Percentiles rank a stretch among this genome's conserved stretches.
Evolutionary conservation across 345 rosid species (phyloP).

Genomic region (Adansonia digitata): DNA sequence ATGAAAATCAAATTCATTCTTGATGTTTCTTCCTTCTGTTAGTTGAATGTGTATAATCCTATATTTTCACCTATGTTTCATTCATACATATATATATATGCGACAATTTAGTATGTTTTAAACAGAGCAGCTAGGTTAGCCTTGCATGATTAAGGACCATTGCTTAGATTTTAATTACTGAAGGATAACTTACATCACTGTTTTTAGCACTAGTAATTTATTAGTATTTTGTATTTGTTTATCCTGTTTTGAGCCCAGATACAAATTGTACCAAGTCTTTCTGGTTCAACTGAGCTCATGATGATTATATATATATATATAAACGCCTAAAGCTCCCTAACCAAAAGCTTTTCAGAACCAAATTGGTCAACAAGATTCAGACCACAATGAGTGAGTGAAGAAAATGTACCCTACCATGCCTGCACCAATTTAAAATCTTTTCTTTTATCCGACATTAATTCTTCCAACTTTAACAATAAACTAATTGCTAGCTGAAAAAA

Average conservation of each 20-base stretch:
- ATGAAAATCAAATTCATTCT: neutral
- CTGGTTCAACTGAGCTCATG: neutral
- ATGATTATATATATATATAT: neutral
- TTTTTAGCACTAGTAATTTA: too few relatives aligned
- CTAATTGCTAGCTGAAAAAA: neutral
- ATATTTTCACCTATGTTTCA: too few relatives aligned
- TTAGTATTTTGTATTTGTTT: too few relatives aligned
- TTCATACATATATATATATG: too few relatives aligned
- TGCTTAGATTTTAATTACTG: too few relatives aligned
- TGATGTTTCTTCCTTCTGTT: neutral
- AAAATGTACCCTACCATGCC: neutral
- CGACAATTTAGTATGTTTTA: too few relatives aligned
- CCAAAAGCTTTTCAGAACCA: neutral
- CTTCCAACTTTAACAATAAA: slow-evolving; percentile 13
- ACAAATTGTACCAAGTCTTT: neutral
- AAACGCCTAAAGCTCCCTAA: neutral
- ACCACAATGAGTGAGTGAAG: neutral
- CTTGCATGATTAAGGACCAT: too few relatives aligned
- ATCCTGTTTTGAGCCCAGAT: neutral
- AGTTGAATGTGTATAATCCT: too few relatives aligned
- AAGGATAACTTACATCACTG: too few relatives aligned
- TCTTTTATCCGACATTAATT: slow-evolving; percentile 25
- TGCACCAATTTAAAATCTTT: neutral
- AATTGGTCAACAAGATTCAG: neutral
- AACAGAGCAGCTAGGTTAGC: too few relatives aligned